Evolutionary conservation across 1,284 basidiomycete species (phyloP).

Genomic region (Malassezia sympodialis): DNA sequence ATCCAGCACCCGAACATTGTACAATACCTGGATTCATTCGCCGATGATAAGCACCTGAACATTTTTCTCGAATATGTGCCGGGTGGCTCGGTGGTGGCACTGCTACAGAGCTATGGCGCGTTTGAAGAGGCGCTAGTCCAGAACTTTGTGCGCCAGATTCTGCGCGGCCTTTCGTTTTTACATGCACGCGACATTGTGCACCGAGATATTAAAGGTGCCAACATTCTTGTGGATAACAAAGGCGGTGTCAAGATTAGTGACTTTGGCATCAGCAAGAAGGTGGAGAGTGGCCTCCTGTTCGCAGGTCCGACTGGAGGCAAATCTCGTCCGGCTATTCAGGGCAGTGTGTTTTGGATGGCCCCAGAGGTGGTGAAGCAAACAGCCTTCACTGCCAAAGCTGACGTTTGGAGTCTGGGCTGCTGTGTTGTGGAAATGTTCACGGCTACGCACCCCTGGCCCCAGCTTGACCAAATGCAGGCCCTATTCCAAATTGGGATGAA

Average conservation of each 20-base stretch:
- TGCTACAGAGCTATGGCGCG: constrained; percentile 85
- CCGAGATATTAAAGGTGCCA: constrained; percentile 95
- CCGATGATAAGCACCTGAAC: constrained; percentile 59
- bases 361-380: constrained; percentile 90
- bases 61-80: constrained; percentile 99
- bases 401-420: constrained; percentile 97
- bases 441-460: constrained; percentile 91
- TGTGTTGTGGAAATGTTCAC: constrained; percentile 97
- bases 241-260: constrained; percentile 97
- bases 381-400: constrained; percentile 82
- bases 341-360: constrained; percentile 36
- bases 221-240: constrained; percentile 96
- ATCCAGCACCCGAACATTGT: constrained; percentile 95
- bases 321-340: constrained; percentile 7
- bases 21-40: constrained; percentile 63
- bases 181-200: constrained; percentile 93
- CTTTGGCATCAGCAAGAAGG: constrained; percentile 97
- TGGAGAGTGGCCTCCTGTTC: constrained; percentile 59
- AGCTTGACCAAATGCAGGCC: constrained; percentile 81
- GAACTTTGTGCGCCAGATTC: constrained; percentile 87
- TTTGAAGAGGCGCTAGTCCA: constrained; percentile 90
- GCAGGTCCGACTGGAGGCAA: not conserved
- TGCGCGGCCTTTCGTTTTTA: constrained; percentile 80
- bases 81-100: constrained; percentile 85
- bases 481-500: constrained; percentile 42